Evolutionary conservation across 495 filamentous ascomycete species (phyloP), one percentile per base, ranked within the genome.

Genomic region (Xylaria cubensis): DNA sequence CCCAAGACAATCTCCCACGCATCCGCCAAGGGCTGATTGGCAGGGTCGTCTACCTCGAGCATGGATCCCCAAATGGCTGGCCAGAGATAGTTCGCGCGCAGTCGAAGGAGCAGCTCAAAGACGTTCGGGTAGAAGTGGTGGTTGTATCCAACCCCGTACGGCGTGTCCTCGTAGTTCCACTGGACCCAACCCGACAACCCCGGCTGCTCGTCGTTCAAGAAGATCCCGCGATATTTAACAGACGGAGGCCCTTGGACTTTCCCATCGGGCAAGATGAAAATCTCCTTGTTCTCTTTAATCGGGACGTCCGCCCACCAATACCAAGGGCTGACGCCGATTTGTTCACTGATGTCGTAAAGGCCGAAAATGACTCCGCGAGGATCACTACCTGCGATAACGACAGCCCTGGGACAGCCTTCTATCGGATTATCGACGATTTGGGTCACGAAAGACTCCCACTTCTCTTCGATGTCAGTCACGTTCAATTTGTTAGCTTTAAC

Each of bases 141-240:
- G 36, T 88, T 88, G 72, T 87, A 94, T 2, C 87, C 88, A 7
- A 86, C 80, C 3, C 90, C 90, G 59, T 88, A 92, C 15, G 79
- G 78, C 2, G 81, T 84, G 42, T 83, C 79, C 7, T 76, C 68
- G 71, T 79, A 84, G 71, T 80, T 82, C 75, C 76, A 80, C 73
- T 88, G 82, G 36, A 93, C 86, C 90, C 90, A 94, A 69, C 89
- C 89, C 0, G 91, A 91, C 67, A 94, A 76, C 0, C 88, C 90
- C 1, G 92, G 92, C 65, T 90, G 89, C 74, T 94, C 91, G 70
- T 94, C 92, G 77, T 94, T 94, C 76, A 94, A 82, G 83, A 94
- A 94, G 77, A 94, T 88, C 12, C 91, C 92, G 7, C 92, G 86
- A 79, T 92, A 94, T 76, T 92, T 92, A 67, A 94, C 88, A 2